Evolutionary conservation across 176 grass and related monocot species (phyloP).

Genomic region (Ampelocalamus luodianensis): DNA sequence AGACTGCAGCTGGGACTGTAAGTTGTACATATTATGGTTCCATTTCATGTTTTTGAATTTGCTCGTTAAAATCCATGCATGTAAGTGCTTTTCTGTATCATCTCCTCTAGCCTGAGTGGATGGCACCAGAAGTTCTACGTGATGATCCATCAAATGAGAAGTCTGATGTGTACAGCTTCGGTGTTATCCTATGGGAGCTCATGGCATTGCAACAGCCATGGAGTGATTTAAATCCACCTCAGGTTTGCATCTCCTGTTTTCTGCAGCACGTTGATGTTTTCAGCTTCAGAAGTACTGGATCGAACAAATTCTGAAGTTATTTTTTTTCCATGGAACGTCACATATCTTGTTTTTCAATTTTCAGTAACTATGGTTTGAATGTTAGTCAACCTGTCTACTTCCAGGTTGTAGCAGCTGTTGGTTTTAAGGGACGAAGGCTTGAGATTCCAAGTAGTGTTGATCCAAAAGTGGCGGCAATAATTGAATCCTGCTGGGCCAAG

Average conservation of each 20-base stretch:
- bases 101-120: constrained; percentile 79
- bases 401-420: constrained; percentile 84
- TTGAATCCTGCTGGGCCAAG: constrained; percentile 85
- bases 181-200: constrained; percentile 88
- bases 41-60: constrained; percentile 4
- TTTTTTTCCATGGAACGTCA: not conserved
- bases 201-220: constrained; percentile 90
- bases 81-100: constrained; percentile 2
- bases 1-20: constrained; percentile 86
- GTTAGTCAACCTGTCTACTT: not conserved
- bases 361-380: not conserved
- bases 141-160: constrained; percentile 88
- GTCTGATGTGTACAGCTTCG: constrained; percentile 87
- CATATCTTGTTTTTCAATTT: constrained; percentile 10
- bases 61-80: not conserved
- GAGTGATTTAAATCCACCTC: constrained; percentile 72
- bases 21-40: constrained; percentile 24
- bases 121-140: constrained; percentile 87
- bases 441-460: constrained; percentile 65
- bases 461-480: constrained; percentile 61
- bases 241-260: constrained; percentile 52
- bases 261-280: constrained; percentile 7
- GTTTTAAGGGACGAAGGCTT: constrained; percentile 71
- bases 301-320: constrained; percentile 12
- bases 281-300: not conserved